Evolutionary conservation across 2,329 filamentous ascomycete species (phyloP), one percentile per base, ranked within the genome.

Genomic region (Aspergillus bombycis): DNA sequence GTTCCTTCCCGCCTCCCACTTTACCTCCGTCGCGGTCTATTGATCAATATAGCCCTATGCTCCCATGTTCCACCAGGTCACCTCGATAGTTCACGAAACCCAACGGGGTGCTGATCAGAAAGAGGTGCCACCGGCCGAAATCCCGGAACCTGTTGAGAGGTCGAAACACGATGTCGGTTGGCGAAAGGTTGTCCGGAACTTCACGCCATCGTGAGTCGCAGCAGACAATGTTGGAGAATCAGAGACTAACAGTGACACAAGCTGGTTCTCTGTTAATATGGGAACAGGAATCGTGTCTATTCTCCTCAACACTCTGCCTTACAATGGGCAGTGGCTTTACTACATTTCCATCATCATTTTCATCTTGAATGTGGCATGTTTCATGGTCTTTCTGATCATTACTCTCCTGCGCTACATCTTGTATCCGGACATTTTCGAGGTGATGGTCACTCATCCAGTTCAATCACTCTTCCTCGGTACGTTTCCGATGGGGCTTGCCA

Each of bases 401-500:
- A 87, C 86, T 0, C 62, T 86, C 1, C 71, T 88, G 7, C 83
- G 89, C 11, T 92, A 91, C 69, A 78, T 79, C 0, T 69, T 90
- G 4, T 91, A 89, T 69, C 89, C 88, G 0, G 81, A 84, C 58
- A 87, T 90, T 32, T 91, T 88, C 84, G 70, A 65, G 0, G 85
- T 84, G 26, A 90, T 91, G 88, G 82, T 91, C 23, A 77, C 80
- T 3, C 86, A 91, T 72, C 88, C 87, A 0, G 83, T 82, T 1
- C 87, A 91, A 69, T 87, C 85, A 1, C 79, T 92, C 41, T 91
- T 91, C 67, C 76, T 92, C 2, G 89, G 85, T 1, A 88, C 86
- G 0, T 84, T 89, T 52, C 88, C 88, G 0, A 90, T 91, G 86
- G 88, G 83, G 0, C 83, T 91, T 64, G 86, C 87, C 0, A 90